Evolutionary conservation across 306 rosid genomes (phyloP).

Genomic region (Vigna nakashimae): DNA sequence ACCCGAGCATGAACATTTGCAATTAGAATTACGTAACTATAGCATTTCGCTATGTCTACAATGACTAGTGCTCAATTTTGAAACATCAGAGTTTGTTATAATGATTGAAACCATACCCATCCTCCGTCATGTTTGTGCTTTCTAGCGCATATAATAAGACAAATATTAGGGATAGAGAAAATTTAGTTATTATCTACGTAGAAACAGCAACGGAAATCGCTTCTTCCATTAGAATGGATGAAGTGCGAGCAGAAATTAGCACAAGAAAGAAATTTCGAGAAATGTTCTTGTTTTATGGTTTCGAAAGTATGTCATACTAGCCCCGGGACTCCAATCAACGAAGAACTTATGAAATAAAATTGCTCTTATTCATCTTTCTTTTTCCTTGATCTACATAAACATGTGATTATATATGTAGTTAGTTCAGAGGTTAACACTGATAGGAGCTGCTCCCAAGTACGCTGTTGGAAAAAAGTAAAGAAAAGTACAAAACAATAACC

Average conservation of each 20-base stretch:
- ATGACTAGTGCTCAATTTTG: not conserved
- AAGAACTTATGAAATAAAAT: constrained; percentile 1
- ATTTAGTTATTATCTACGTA: not conserved
- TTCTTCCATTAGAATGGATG: constrained; percentile 11
- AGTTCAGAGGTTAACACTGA: constrained; percentile 26
- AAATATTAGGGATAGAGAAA: not conserved
- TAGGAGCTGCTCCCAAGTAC: constrained; percentile 3
- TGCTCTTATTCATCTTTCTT: not conserved
- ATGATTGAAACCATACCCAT: not conserved
- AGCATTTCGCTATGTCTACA: not conserved
- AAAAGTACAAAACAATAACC: not conserved
- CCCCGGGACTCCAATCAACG: not conserved
- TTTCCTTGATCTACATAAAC: not conserved
- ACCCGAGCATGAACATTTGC: constrained; percentile 3
- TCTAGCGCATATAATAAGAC: not conserved
- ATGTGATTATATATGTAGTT: not conserved
- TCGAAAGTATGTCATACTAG: not conserved
- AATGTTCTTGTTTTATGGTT: not conserved
- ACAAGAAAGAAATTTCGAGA: not conserved
- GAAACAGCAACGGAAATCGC: not conserved
- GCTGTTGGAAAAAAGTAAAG: constrained; percentile 4
- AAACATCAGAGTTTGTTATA: not conserved
- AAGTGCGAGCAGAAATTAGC: constrained; percentile 12
- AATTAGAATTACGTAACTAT: not conserved
- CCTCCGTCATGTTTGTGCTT: not conserved